Base-by-base conservation (phyloP, 805 yeast genomes). In the Candida hispaniensis region DNA sequence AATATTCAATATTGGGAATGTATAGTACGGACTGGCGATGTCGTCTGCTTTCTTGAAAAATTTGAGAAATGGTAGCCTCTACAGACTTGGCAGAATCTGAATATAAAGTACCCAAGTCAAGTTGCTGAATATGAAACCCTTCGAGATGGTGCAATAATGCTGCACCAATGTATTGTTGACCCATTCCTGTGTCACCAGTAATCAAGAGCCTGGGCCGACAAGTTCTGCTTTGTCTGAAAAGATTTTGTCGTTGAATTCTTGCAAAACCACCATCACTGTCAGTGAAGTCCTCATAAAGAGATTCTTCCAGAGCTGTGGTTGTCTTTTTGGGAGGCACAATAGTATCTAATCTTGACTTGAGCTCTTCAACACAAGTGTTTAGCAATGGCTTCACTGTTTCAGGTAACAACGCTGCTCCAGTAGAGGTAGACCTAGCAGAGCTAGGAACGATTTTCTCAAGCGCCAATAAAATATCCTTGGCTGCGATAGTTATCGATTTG, bases 391-490 rank as follows among this genome's bases (percentile, higher is more conserved):
- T 63, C 15, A 91, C 56, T 15, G 72, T 69, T 5, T 71, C 72
- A 0, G 98, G 95, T 26, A 91, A 55, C 2, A 95, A 93, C 7
- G 79, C 68, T 0, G 91, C 75, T 1, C 71, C 67, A 6, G 73
- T 64, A 0, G 86, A 72, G 0, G 88, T 68, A 0, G 94, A 78
- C 41, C 98, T 67, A 2, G 94, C 82, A 32, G 94, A 79, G 0
- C 95, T 83, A 0, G 99, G 98, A 15, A 86, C 73, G 39, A 88
- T 80, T 50, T 80, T 81, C 17, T 79, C 85, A 32, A 88, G 52
- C 0, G 97, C 93, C 39, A 73, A 62, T 67, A 82, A 75, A 50
- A 91, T 88, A 56, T 91, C 98, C 43, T 72, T 69, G 0, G 93
- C 79, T 8, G 69, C 68, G 2, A 88, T 94, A 33, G 63, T 66